A percentile compares a stretch with the other conserved stretches of the same genome.
phyloP scores from a whole-genome alignment of 495 filamentous ascomycete genomes.

The Aspergillus steynii region DNA sequence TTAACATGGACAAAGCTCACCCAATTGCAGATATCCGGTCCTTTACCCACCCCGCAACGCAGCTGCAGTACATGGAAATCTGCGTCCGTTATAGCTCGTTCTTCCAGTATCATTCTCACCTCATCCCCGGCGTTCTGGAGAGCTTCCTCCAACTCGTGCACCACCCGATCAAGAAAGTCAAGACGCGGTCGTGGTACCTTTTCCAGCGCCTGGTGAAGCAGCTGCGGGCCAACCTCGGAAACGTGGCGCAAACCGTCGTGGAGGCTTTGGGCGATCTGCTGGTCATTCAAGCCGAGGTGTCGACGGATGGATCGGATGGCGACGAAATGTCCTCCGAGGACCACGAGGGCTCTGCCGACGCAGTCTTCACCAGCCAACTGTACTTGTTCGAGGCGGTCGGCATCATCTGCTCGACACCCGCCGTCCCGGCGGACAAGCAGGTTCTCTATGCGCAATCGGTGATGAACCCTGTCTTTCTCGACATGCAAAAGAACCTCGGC shows the following conservation, averaged over 20 bases:
- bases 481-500: slow-evolving; percentile 76
- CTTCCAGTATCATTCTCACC: slow-evolving; percentile 76
- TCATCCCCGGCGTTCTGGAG: slow-evolving; percentile 84
- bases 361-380: slow-evolving; percentile 85
- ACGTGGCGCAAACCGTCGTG: slow-evolving; percentile 86
- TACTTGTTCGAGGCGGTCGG: slow-evolving; percentile 95
- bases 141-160: slow-evolving; percentile 89
- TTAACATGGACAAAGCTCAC: slow-evolving; percentile 16
- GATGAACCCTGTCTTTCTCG: slow-evolving; percentile 78
- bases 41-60: slow-evolving; percentile 85
- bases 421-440: slow-evolving; percentile 77
- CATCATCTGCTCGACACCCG: slow-evolving; percentile 75
- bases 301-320: slow-evolving; percentile 68
- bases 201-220: slow-evolving; percentile 93
- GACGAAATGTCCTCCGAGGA: slow-evolving; percentile 95
- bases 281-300: slow-evolving; percentile 84
- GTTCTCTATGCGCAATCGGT: slow-evolving; percentile 81
- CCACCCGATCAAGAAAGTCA: slow-evolving; percentile 78
- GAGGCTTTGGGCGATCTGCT: slow-evolving; percentile 86
- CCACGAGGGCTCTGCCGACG: slow-evolving; percentile 81
- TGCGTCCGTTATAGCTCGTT: slow-evolving; percentile 92
- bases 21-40: slow-evolving; percentile 65
- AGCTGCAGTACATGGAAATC: slow-evolving; percentile 97
- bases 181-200: slow-evolving; percentile 92
- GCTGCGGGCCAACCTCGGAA: slow-evolving; percentile 76